A percentile compares a stretch with the other conserved stretches of the same genome.
Evolutionary conservation across 2,329 filamentous ascomycete genomes (phyloP).

Genomic region (Aureobasidium sp.): DNA sequence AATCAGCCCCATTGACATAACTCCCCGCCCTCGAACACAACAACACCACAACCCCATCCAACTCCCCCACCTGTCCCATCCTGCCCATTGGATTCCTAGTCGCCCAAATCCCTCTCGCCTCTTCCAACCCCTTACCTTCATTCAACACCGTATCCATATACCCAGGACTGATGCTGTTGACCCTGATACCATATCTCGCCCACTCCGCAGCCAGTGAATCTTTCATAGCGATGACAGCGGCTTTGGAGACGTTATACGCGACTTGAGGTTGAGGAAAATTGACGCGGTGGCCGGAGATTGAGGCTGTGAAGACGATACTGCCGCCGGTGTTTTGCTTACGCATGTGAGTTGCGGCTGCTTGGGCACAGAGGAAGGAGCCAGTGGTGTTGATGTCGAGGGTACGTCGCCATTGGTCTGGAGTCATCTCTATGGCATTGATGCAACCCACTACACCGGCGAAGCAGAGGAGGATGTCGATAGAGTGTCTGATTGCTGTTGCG

Average conservation of each 20-base stretch:
- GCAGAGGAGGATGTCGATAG: constrained; percentile 64
- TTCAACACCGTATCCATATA: constrained; percentile 85
- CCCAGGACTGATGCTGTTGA: constrained; percentile 76
- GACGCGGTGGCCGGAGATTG: constrained; percentile 72
- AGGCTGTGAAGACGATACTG: constrained; percentile 71
- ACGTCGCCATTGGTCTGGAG: constrained; percentile 64
- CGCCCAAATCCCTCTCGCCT: constrained; percentile 37
- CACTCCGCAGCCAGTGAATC: constrained; percentile 77
- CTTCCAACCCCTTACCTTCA: constrained; percentile 39
- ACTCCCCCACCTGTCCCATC: constrained; percentile 41
- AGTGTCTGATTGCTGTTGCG: constrained; percentile 51
- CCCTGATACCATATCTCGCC: constrained; percentile 74
- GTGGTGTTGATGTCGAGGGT: constrained; percentile 78
- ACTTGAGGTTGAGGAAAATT: constrained; percentile 77
- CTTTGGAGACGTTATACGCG: constrained; percentile 70
- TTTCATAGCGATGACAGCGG: constrained; percentile 69
- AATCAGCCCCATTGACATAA: constrained; percentile 42
- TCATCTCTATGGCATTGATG: constrained; percentile 66
- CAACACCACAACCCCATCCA: constrained; percentile 42
- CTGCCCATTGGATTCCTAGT: constrained; percentile 42
- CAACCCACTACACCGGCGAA: constrained; percentile 76
- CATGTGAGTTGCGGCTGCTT: constrained; percentile 68
- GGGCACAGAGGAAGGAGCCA: constrained; percentile 74
- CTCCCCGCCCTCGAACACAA: constrained; percentile 38
- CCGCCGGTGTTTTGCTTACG: constrained; percentile 58